Evolutionary conservation across 1,139 yeast species (phyloP).

Genomic region (Protomyces arabidopsidicola): DNA sequence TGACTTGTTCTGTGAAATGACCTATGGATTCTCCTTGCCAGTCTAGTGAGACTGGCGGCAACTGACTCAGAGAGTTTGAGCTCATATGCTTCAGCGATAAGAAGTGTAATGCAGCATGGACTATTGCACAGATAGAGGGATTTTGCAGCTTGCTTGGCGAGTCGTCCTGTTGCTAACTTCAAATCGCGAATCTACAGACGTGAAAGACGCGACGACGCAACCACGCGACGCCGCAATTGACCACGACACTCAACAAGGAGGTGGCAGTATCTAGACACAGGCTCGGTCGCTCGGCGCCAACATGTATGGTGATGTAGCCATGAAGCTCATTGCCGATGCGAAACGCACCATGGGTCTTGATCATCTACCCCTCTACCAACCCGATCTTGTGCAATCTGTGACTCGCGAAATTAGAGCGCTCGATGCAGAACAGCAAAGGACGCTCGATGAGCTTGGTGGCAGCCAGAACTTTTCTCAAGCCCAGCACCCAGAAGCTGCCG

Average conservation of each 20-base stretch:
- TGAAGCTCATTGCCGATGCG: constrained; percentile 77
- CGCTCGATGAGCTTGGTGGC: constrained; percentile 38
- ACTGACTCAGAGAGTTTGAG: too few species aligned
- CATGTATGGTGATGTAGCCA: constrained; percentile 89
- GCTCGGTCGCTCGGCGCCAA: background rate
- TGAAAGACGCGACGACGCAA: background rate
- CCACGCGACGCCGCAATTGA: background rate
- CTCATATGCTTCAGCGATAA: too few species aligned
- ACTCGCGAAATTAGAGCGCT: constrained; percentile 45
- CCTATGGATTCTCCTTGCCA: too few species aligned
- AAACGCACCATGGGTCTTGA: constrained; percentile 67
- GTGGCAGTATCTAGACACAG: background rate
- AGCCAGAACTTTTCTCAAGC: constrained; percentile 45
- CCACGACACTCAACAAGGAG: background rate
- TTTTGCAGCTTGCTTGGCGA: background rate
- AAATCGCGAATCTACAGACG: background rate
- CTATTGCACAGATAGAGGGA: too few species aligned
- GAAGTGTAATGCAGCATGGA: too few species aligned
- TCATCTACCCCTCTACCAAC: constrained; percentile 66
- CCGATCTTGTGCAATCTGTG: constrained; percentile 65
- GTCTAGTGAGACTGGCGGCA: too few species aligned
- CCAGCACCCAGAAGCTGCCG: constrained; percentile 42
- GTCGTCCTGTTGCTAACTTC: background rate
- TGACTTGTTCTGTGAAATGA: too few species aligned
- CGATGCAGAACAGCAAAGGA: constrained; percentile 49